Percentiles rank a stretch among this genome's conserved stretches.
Conservation (phyloP, 352 stramenopile genomes). For the Thalassiosira sp. region DNA sequence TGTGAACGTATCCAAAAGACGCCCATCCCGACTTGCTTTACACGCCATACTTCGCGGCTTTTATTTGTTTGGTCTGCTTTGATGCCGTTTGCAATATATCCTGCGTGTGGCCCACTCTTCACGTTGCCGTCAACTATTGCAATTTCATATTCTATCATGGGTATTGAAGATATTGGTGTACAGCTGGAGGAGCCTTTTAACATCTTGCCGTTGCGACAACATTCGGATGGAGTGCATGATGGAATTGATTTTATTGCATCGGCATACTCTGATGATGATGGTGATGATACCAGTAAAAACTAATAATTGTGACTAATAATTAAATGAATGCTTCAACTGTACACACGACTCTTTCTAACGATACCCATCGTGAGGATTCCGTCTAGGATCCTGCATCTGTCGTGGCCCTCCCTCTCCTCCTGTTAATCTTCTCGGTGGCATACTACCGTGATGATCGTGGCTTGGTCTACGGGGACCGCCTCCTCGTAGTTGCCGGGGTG, state of each 20-base stretch:
- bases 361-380: too few relatives aligned
- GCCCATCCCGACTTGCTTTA: slow-evolving; percentile 55
- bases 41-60: slow-evolving; percentile 45
- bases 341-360: too few relatives aligned
- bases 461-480: too few relatives aligned
- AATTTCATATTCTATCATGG: slow-evolving; percentile 51
- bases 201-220: slow-evolving; percentile 55
- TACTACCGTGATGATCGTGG: not conserved
- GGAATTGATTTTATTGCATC: slow-evolving; percentile 36
- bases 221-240: slow-evolving; percentile 41
- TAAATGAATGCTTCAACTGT: too few relatives aligned
- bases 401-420: not conserved
- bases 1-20: slow-evolving; percentile 52
- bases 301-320: not conserved
- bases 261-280: slow-evolving; percentile 17
- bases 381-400: not conserved
- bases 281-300: not conserved
- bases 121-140: slow-evolving; percentile 39
- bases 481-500: too few relatives aligned
- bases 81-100: slow-evolving; percentile 51
- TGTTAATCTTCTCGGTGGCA: not conserved
- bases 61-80: slow-evolving; percentile 51
- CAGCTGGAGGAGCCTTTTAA: slow-evolving; percentile 65
- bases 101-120: slow-evolving; percentile 25
- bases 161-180: slow-evolving; percentile 61